phyloP scores from a whole-genome alignment of 257 asterid species.

The Fraxinus cuspidata region DNA sequence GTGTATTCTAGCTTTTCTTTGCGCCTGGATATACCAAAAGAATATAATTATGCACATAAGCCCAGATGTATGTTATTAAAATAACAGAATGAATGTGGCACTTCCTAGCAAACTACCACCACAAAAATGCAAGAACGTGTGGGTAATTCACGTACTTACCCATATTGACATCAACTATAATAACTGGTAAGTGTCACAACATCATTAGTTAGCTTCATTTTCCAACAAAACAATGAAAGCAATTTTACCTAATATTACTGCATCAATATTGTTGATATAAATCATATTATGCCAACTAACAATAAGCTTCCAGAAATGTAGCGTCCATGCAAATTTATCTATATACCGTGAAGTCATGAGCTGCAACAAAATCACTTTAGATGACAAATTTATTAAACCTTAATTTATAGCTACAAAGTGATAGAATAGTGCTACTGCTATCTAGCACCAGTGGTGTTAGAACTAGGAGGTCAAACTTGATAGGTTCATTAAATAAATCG shows the following conservation, averaged over 20 bases:
- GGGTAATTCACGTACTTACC: not conserved
- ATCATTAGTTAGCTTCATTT: not conserved
- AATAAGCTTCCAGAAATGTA: not conserved
- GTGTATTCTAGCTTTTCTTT: slow-evolving; percentile 89
- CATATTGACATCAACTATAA: not conserved
- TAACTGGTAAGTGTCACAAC: not conserved
- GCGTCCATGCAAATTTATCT: not conserved
- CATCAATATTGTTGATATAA: not conserved
- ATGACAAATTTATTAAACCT: not conserved
- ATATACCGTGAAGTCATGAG: not conserved
- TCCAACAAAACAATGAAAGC: not conserved
- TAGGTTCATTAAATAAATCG: no score
- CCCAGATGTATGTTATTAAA: not conserved
- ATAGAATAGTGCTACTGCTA: no score
- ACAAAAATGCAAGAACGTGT: not conserved
- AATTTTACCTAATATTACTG: not conserved
- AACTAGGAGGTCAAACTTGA: no score
- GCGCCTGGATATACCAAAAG: slow-evolving; percentile 46
- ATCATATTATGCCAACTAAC: not conserved
- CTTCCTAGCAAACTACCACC: not conserved
- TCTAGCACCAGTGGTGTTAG: no score
- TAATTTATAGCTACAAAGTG: not conserved
- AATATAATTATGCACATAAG: slow-evolving; percentile 6
- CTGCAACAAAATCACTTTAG: not conserved
- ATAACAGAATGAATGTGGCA: not conserved